Evolutionary conservation across 176 grass and related monocot genomes (phyloP), one percentile per base, ranked within the genome.

Genomic region (Bolboschoenus planiculmis): DNA sequence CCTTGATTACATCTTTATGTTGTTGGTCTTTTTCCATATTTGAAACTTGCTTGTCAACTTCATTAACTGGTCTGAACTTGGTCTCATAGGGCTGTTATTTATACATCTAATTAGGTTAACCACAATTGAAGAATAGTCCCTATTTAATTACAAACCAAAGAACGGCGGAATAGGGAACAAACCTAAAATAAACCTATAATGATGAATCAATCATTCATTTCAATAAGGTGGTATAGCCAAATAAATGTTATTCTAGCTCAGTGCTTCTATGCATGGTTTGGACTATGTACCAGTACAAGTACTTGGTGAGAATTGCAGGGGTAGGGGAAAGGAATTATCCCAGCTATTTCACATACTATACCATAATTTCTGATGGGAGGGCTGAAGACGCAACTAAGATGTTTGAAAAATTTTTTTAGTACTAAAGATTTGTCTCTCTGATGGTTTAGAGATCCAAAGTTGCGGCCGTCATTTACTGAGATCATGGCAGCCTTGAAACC

Each of bases 381-480:
- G 36, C 20, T 70, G 34, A 70, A 70, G 65, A 70, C 42, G 65
- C 36, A 70, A 70, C 65, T 11, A 21, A 70, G 18, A 70, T 42
- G 36, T 70, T 21, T 16, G 20, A n/a, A 23, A 42, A 39, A 40
- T 8, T 76, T 51, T 29, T 30, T 76, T 43, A 76, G 18, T 76
- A 51, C 44, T 43, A 73, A 72, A 44, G 10, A 47, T 73, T 46
- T 46, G 40, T 26, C 23, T 74, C 71, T 83, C 16, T 58, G 50
- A 81, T 73, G 10, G n/a, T 84, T 29, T 71, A 99, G 96, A 85
- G 87, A 99, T 75, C 87, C 92, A 34, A 95, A 93, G 85, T 73
- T 88, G 71, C 85, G 96, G 59, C 96, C 93, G 55, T 95, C 96
- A 16, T 99, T 99, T 90, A 83, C 89, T 20, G 93, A 99, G 7